Conservation (phyloP, 371 early-diverging fungal species). For the Nematocida parisii region DNA sequence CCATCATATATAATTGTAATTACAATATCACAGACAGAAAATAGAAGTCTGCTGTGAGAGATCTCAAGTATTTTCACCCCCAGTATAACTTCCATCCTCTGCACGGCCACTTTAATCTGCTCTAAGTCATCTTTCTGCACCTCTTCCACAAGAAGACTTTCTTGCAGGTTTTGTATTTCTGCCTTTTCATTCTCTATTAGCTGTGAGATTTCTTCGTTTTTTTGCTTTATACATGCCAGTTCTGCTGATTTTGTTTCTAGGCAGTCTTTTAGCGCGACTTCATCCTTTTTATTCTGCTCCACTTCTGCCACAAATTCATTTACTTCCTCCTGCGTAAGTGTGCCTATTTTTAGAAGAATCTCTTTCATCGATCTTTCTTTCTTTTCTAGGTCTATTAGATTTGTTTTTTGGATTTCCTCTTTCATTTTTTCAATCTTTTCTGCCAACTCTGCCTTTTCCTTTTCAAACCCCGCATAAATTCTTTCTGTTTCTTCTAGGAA, state of each 20-base stretch:
- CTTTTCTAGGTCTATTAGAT: neutral
- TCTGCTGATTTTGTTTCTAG: neutral
- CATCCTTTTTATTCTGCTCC: conserved; percentile 14
- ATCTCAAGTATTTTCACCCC: conserved; percentile 43
- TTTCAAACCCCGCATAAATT: neutral
- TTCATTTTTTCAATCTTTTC: neutral
- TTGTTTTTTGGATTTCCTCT: neutral
- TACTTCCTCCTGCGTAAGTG: conserved; percentile 28
- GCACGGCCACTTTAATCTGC: conserved; percentile 24
- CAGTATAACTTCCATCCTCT: conserved; percentile 35
- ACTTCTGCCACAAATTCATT: conserved; percentile 3
- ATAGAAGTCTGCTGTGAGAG: conserved; percentile 25
- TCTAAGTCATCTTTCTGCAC: conserved; percentile 49
- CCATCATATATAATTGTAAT: conserved; percentile 54
- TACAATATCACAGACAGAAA: conserved; percentile 22
- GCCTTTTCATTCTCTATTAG: conserved; percentile 13
- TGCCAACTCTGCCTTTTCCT: neutral
- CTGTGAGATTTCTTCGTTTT: neutral
- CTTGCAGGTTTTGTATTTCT: neutral
- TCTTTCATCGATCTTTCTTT: conserved; percentile 34
- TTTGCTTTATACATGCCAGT: neutral
- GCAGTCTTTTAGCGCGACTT: neutral
- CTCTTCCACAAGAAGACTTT: conserved; percentile 18
- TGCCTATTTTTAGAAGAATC: neutral
- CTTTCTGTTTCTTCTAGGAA: conserved; percentile 6